These are phyloP conservation scores for Ziziphus jujuba DNA, from an alignment of 306 rosid species.

Conservation along the genomic window DNA sequence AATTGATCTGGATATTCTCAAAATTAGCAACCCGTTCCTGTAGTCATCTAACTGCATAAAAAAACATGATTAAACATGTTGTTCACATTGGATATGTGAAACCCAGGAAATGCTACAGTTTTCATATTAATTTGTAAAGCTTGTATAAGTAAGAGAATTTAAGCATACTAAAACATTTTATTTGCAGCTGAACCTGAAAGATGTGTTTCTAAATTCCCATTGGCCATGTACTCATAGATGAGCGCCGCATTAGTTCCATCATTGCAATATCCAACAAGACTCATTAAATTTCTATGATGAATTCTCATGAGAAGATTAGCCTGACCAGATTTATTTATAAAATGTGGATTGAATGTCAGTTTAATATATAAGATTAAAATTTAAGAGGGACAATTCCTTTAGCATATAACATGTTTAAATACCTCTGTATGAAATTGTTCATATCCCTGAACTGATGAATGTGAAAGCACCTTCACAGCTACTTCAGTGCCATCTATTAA, in stretches of 20 bases:
- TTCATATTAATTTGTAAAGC: too few species aligned
- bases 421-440: constrained; percentile 42
- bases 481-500: constrained; percentile 28
- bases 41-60: too few species aligned
- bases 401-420: not conserved
- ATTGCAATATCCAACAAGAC: constrained; percentile 26
- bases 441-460: constrained; percentile 24
- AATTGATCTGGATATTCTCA: not conserved
- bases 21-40: too few species aligned
- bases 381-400: not conserved
- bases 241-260: constrained; percentile 21
- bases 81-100: too few species aligned
- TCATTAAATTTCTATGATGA: constrained; percentile 39
- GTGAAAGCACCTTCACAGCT: constrained; percentile 44
- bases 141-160: too few species aligned
- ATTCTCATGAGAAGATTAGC: constrained; percentile 27
- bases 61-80: too few species aligned
- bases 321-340: constrained; percentile 16
- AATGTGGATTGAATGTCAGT: not conserved
- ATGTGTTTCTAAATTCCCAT: constrained; percentile 24
- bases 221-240: constrained; percentile 37
- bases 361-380: not conserved
- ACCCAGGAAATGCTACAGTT: too few species aligned
- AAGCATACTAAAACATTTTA: not conserved
- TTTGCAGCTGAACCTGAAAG: constrained; percentile 22